Evolutionary conservation across 129 eudicot species (phyloP).

Genomic region (Lactuca saligna): DNA sequence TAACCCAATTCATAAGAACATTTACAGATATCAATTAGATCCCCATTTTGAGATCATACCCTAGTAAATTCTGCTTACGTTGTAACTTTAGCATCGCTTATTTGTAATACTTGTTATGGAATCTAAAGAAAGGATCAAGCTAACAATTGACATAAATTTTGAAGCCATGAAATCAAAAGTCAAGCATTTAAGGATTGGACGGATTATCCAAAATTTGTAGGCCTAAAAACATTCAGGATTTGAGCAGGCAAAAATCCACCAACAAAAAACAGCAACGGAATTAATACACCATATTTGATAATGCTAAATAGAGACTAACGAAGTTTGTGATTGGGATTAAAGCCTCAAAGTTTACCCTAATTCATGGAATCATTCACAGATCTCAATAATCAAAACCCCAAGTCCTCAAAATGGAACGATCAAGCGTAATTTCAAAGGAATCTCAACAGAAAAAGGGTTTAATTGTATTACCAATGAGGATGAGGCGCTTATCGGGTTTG

Average conservation of each 20-base stretch:
- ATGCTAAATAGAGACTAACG: neutral
- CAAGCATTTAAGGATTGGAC: no score
- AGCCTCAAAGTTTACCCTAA: neutral
- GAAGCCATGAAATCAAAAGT: no score
- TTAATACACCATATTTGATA: neutral
- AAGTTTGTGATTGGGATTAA: neutral
- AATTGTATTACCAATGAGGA: conserved; percentile 38
- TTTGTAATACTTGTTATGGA: no score
- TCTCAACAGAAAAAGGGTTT: neutral
- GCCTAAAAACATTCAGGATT: neutral
- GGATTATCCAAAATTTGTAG: no score
- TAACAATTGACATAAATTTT: no score
- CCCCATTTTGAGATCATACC: neutral
- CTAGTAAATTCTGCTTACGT: neutral
- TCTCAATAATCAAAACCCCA: conserved; percentile 18
- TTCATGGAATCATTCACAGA: conserved; percentile 9
- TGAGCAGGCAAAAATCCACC: neutral
- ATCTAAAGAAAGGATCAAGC: no score
- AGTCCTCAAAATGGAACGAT: neutral
- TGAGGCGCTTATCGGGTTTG: conserved; percentile 56
- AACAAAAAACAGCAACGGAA: neutral
- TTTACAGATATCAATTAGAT: no score
- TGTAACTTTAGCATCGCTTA: neutral
- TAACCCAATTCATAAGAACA: neutral
- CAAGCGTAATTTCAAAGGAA: neutral